Evolutionary conservation across 192 early-diverging fungal species (phyloP).

Genomic region (Rhizophagus prolifer): DNA sequence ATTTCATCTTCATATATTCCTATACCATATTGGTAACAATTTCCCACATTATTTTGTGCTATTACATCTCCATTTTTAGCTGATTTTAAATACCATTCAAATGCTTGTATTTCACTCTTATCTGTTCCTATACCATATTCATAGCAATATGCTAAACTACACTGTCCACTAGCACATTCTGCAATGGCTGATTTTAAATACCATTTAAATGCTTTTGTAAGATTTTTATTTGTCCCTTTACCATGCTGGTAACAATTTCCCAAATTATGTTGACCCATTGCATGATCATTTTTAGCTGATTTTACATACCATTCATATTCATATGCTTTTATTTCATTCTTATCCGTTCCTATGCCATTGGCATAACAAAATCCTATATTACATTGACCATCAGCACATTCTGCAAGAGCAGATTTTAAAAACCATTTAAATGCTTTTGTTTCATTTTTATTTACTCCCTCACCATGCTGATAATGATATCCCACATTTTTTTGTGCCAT

Average conservation of each 20-base stretch:
- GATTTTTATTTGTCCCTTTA: background rate
- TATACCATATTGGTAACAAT: background rate
- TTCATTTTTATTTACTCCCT: background rate
- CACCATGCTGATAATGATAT: background rate
- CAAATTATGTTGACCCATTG: background rate
- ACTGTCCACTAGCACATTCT: background rate
- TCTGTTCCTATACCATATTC: too few relatives aligned
- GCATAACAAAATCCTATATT: background rate
- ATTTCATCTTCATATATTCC: background rate
- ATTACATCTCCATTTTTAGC: too few relatives aligned
- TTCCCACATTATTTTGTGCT: too few relatives aligned
- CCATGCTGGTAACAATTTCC: background rate
- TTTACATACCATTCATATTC: background rate
- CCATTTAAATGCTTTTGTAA: background rate
- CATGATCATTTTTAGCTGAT: background rate
- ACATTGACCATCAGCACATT: background rate
- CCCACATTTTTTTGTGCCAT: background rate
- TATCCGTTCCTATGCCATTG: background rate
- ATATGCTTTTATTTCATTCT: background rate
- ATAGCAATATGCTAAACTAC: background rate
- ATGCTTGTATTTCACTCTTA: too few relatives aligned
- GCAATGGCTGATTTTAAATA: background rate
- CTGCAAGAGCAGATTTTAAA: background rate
- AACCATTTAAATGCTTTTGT: background rate
- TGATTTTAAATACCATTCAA: too few relatives aligned